Base-by-base conservation (phyloP, 176 grass and related monocot genomes). In the Cenchrus purpureus region DNA sequence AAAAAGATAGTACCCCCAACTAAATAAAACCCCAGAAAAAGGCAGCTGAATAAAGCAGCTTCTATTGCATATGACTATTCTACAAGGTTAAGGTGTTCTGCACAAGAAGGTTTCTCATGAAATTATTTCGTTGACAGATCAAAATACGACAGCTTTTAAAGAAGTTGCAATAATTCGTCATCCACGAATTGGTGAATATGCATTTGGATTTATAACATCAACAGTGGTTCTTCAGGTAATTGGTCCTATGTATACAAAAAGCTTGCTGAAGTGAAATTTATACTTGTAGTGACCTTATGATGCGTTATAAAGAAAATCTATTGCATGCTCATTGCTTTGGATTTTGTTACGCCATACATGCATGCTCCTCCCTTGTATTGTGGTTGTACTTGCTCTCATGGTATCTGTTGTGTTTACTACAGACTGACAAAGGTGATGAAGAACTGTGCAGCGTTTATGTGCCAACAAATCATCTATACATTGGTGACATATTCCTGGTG, bases 151-250 rank as follows among this genome's bases (percentile, higher is more conserved):
- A n/a, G 97, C 97, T 62, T 99, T 99, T 78, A 99, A 99, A 83
- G 97, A 99, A 84, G 97, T 99, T 84, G 97, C 97, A n/a, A 97
- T 99, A 79, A 97, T 99, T 84, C 90, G 97, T 46, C 97, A 99
- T 91, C 97, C 97, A 53, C 93, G 97, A 17, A 74, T 99, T 52
- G 97, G 97, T 60, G 97, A 99, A 90, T 99, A 99, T 46, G 97
- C 97, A 68, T 99, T 99, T 83, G 97, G 97, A 79, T 99, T 99
- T 59, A 99, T 99, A 75, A 99, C 97, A 80, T 99, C 97, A 56
- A 89, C 88, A 1, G 53, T 99, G 65, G 67, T 92, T 54, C 97
- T 99, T 92, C 97, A 99, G 93, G 97, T 99, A 90, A n/a, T 79
- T 66, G 32, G 32, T 61, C 73, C 73, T 61, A 49, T 60, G n/a